These are phyloP conservation scores for Cymbidium sinense DNA, from an alignment of 106 monocot species.

Conservation along the genomic window DNA sequence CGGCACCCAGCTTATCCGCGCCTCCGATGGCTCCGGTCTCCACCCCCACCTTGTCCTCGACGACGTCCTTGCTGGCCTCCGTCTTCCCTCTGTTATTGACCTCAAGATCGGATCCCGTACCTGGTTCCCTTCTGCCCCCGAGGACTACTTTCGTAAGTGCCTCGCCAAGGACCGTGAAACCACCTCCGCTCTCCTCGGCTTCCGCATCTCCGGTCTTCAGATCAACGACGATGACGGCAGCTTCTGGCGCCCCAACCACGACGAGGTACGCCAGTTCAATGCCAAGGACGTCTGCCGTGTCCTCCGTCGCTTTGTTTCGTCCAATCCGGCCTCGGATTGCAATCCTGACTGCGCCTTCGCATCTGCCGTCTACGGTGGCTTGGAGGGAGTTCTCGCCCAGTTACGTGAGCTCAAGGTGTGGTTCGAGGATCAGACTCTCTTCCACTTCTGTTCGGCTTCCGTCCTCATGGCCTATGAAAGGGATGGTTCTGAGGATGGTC, in stretches of 20 bases:
- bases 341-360: constrained; percentile 3
- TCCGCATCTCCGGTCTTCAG: constrained; percentile 66
- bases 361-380: constrained; percentile 9
- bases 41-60: constrained; percentile 61
- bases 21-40: constrained; percentile 32
- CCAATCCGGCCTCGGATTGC: constrained; percentile 6
- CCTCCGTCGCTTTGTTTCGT: constrained; percentile 35
- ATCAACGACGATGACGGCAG: constrained; percentile 9
- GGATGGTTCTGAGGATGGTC: constrained; percentile 6
- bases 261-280: constrained; percentile 10
- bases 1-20: constrained; percentile 41
- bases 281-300: constrained; percentile 16
- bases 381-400: constrained; percentile 38
- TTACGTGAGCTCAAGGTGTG: constrained; percentile 69
- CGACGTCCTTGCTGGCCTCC: constrained; percentile 34
- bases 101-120: constrained; percentile 81
- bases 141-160: constrained; percentile 53
- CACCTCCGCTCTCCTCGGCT: constrained; percentile 54
- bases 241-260: constrained; percentile 20
- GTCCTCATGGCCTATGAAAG: constrained; percentile 40
- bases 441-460: constrained; percentile 73
- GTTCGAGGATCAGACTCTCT: constrained; percentile 83
- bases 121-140: constrained; percentile 41
- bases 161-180: constrained; percentile 40
- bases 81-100: constrained; percentile 51